phyloP scores from a whole-genome alignment of 768 basidiomycete species.

The Boletales sp. region DNA sequence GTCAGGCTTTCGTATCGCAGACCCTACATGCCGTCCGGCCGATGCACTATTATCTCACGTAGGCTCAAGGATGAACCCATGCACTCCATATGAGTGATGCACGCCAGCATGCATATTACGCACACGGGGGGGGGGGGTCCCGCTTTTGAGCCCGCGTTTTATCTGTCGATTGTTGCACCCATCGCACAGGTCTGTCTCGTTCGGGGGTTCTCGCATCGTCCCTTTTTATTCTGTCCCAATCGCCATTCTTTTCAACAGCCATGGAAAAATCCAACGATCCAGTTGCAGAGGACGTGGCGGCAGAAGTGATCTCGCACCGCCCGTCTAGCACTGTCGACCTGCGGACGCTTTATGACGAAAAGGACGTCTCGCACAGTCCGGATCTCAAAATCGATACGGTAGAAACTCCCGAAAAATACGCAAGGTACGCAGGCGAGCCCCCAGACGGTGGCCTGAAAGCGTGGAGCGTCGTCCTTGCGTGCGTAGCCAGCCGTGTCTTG shows the following conservation, averaged over 20 bases:
- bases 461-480: slow-evolving; percentile 30
- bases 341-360: slow-evolving; percentile 11
- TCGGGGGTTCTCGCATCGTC: too few species aligned
- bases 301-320: too few species aligned
- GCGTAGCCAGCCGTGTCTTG: not conserved
- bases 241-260: too few species aligned
- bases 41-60: not conserved
- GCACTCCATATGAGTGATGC: slow-evolving; percentile 4
- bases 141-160: not conserved
- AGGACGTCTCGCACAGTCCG: not conserved
- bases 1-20: too few species aligned
- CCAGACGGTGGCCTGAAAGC: slow-evolving; percentile 31
- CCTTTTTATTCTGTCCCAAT: too few species aligned
- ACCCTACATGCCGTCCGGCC: not conserved
- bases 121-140: not conserved
- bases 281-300: too few species aligned
- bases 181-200: too few species aligned
- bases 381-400: slow-evolving; percentile 5
- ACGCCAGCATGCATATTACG: not conserved
- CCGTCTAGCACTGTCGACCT: not conserved
- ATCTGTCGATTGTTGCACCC: too few species aligned
- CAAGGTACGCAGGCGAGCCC: slow-evolving; percentile 16
- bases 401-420: slow-evolving; percentile 7
- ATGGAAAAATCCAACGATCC: too few species aligned
- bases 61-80: slow-evolving; percentile 15